phyloP scores from a whole-genome alignment of 305 asterid genomes.

The Fraxinus latifolia region DNA sequence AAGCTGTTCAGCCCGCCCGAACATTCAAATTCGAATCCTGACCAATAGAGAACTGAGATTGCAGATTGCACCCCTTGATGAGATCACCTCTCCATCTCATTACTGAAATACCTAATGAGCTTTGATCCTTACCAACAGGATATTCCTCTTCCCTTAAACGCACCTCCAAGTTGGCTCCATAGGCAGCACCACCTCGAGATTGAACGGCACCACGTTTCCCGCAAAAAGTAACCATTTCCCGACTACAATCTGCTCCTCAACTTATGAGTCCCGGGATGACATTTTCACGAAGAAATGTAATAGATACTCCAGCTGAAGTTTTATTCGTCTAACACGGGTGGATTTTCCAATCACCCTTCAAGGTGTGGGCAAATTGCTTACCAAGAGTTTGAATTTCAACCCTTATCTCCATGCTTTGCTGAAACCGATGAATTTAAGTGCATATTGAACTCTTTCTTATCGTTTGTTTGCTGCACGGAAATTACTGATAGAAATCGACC shows the following conservation, averaged over 20 bases:
- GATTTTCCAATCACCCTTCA: conserved; percentile 30
- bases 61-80: conserved; percentile 27
- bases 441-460: conserved; percentile 33
- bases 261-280: too few species aligned
- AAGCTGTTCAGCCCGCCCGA: conserved; percentile 38
- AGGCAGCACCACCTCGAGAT: neutral
- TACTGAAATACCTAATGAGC: conserved; percentile 32
- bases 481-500: conserved; percentile 31
- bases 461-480: conserved; percentile 34
- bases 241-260: too few species aligned
- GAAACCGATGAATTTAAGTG: conserved; percentile 34
- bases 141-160: conserved; percentile 25
- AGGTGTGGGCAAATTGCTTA: conserved; percentile 29
- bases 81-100: conserved; percentile 35
- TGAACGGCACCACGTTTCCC: too few species aligned
- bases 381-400: conserved; percentile 30
- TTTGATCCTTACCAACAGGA: conserved; percentile 26
- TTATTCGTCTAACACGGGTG: conserved; percentile 3
- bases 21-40: conserved; percentile 31
- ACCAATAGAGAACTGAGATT: conserved; percentile 35
- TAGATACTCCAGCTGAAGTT: too few species aligned
- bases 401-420: conserved; percentile 29
- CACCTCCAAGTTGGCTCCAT: conserved; percentile 28
- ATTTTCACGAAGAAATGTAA: too few species aligned
- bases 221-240: too few species aligned